A percentile compares a stretch with the other conserved stretches of the same genome.
These are phyloP conservation scores for Coniochaeta sp. DNA, from an alignment of 2,329 filamentous ascomycete species.

Conservation along the genomic window DNA sequence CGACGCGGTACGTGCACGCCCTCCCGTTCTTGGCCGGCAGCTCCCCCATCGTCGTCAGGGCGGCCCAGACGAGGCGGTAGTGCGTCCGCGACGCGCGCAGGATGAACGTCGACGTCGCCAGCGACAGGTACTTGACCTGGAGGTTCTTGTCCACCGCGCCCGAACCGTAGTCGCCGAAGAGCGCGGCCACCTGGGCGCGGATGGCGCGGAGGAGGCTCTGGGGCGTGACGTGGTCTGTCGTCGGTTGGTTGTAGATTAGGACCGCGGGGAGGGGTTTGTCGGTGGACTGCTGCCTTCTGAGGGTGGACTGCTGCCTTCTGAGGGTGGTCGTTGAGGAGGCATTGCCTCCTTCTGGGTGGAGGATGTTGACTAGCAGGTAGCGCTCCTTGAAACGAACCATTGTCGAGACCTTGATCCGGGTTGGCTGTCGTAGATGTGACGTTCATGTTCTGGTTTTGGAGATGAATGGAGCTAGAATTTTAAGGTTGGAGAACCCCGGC, in stretches of 20 bases:
- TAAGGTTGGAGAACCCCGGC: background rate
- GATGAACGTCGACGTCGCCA: slow-evolving; percentile 91
- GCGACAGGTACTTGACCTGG: slow-evolving; percentile 83
- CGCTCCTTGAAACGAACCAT: slow-evolving; percentile 98
- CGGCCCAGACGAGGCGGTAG: slow-evolving; percentile 84
- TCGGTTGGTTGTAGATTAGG: slow-evolving; percentile 73
- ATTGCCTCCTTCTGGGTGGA: slow-evolving; percentile 66
- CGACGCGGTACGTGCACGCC: slow-evolving; percentile 74
- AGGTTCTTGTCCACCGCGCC: slow-evolving; percentile 66
- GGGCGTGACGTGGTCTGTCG: slow-evolving; percentile 61
- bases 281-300: too few relatives aligned
- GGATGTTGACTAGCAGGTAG: slow-evolving; percentile 89
- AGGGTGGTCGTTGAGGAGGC: slow-evolving; percentile 24
- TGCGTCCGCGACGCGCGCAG: slow-evolving; percentile 75
- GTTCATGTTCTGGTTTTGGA: background rate
- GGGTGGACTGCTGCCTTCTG: too few relatives aligned
- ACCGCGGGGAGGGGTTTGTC: slow-evolving; percentile 42
- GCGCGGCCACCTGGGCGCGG: slow-evolving; percentile 58
- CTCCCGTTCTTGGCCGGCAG: slow-evolving; percentile 55
- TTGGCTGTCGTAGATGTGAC: background rate
- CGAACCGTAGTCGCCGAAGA: slow-evolving; percentile 86
- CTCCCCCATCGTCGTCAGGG: slow-evolving; percentile 70
- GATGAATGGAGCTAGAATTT: background rate
- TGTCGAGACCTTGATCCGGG: background rate
- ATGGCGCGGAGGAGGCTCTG: slow-evolving; percentile 62